phyloP scores from a whole-genome alignment of 768 basidiomycete species.

The Saitozyma sp. region DNA sequence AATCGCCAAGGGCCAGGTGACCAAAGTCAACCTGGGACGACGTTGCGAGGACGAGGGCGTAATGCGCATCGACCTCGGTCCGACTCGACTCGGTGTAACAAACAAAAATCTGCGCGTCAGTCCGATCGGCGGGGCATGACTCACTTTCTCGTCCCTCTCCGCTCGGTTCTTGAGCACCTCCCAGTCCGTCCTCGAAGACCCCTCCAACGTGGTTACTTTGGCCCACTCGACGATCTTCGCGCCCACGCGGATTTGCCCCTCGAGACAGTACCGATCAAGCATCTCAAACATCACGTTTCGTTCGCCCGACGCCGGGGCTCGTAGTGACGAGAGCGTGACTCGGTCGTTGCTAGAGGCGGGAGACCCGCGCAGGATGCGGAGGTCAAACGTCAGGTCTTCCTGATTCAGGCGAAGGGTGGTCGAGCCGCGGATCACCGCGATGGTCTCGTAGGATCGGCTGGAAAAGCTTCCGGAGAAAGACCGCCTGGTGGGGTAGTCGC shows the following conservation, averaged over 20 bases:
- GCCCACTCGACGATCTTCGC: constrained; percentile 24
- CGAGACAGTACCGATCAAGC: constrained; percentile 10
- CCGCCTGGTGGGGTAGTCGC: too few species aligned
- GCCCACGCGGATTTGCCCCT: constrained; percentile 7
- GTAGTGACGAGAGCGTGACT: too few species aligned
- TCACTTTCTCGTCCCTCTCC: constrained; percentile 4
- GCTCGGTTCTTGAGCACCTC: constrained; percentile 4
- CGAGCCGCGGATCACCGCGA: too few species aligned
- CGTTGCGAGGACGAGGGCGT: constrained; percentile 14
- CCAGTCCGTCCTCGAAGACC: constrained; percentile 5
- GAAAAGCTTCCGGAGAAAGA: too few species aligned
- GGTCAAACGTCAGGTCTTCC: too few species aligned
- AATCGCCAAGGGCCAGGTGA: constrained; percentile 8
- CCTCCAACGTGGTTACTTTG: constrained; percentile 3
- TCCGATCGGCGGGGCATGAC: neutral
- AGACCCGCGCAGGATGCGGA: too few species aligned
- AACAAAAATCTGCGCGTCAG: constrained; percentile 15
- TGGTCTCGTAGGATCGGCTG: too few species aligned
- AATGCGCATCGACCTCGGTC: constrained; percentile 10
- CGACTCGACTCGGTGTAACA: constrained; percentile 16
- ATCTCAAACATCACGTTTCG: constrained; percentile 6
- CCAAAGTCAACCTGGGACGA: constrained; percentile 5
- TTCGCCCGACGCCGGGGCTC: too few species aligned
- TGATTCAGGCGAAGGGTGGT: too few species aligned
- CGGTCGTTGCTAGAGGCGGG: too few species aligned